Percentiles rank a stretch among this genome's conserved stretches.
phyloP scores from a whole-genome alignment of 257 asterid genomes.

The Nemophila menziesii region DNA sequence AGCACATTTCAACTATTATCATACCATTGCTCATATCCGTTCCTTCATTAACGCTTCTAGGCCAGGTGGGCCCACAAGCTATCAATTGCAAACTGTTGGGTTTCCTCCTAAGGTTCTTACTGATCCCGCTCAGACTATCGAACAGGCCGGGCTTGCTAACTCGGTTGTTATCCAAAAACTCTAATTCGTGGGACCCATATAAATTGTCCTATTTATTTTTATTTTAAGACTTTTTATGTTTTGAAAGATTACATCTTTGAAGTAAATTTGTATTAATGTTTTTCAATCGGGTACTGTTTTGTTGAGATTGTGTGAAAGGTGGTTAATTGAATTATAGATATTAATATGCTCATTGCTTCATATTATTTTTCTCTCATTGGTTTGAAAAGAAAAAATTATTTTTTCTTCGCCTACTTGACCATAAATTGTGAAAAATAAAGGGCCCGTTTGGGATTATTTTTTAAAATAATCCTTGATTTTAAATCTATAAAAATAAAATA shows the following conservation, averaged over 20 bases:
- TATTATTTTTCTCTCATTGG: background rate
- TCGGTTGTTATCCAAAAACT: constrained; percentile 83
- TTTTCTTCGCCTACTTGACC: no score
- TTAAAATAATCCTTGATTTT: no score
- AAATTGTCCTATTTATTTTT: background rate
- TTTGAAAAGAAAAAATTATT: no score
- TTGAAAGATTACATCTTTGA: no score
- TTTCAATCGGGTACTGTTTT: constrained; percentile 2
- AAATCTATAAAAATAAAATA: no score
- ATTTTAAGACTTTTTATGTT: background rate
- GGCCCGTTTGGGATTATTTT: no score
- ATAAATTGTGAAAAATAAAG: no score
- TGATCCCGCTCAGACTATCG: constrained; percentile 72
- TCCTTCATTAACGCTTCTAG: constrained; percentile 74
- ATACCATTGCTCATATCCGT: constrained; percentile 57
- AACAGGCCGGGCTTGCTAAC: constrained; percentile 74
- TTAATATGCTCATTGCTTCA: background rate
- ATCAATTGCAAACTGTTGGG: constrained; percentile 72
- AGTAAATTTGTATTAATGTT: constrained; percentile 4
- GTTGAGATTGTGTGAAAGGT: background rate
- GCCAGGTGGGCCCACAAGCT: constrained; percentile 46
- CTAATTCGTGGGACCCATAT: constrained; percentile 12
- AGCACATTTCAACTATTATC: constrained; percentile 76
- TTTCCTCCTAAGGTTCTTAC: constrained; percentile 76
- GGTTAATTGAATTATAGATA: background rate